These are phyloP conservation scores for Talaromyces sp. DNA, from an alignment of 2,329 filamentous ascomycete genomes.

Conservation along the genomic window DNA sequence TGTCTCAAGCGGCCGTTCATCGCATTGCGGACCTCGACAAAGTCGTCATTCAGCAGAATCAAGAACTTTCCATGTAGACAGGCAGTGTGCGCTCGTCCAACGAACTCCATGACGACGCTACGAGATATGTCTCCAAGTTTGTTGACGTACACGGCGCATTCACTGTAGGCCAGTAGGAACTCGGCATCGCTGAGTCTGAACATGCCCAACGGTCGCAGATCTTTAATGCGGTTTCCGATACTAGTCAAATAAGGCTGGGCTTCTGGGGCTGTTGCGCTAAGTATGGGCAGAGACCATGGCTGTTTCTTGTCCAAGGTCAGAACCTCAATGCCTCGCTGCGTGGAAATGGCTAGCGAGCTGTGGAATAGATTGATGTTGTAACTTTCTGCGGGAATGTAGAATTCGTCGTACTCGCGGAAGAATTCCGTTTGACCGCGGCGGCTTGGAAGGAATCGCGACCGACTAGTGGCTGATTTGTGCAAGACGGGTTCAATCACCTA, in stretches of 20 bases:
- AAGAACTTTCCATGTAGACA: slow-evolving; percentile 91
- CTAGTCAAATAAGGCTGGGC: slow-evolving; percentile 64
- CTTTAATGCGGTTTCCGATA: slow-evolving; percentile 77
- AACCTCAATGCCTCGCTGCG: slow-evolving; percentile 88
- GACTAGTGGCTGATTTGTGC: slow-evolving; percentile 85
- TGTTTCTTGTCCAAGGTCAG: slow-evolving; percentile 97
- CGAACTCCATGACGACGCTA: slow-evolving; percentile 96
- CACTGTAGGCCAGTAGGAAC: slow-evolving; percentile 89
- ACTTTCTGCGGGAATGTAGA: slow-evolving; percentile 95
- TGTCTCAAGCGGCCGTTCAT: slow-evolving; percentile 91
- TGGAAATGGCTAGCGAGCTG: slow-evolving; percentile 85
- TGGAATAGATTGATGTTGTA: slow-evolving; percentile 96
- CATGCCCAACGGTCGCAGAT: slow-evolving; percentile 88
- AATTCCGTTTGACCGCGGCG: slow-evolving; percentile 78
- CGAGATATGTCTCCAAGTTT: slow-evolving; percentile 95
- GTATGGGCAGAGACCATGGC: slow-evolving; percentile 86
- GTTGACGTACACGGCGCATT: slow-evolving; percentile 96
- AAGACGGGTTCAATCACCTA: slow-evolving; percentile 90
- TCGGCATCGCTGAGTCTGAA: slow-evolving; percentile 89
- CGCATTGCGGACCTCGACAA: slow-evolving; percentile 94
- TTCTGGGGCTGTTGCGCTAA: slow-evolving; percentile 60
- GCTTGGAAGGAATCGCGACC: slow-evolving; percentile 61
- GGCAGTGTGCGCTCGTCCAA: slow-evolving; percentile 82
- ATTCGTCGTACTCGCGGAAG: slow-evolving; percentile 97
- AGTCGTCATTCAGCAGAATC: slow-evolving; percentile 90